phyloP scores from a whole-genome alignment of 23 red algal genomes.

The Gracilaria gracilis region DNA sequence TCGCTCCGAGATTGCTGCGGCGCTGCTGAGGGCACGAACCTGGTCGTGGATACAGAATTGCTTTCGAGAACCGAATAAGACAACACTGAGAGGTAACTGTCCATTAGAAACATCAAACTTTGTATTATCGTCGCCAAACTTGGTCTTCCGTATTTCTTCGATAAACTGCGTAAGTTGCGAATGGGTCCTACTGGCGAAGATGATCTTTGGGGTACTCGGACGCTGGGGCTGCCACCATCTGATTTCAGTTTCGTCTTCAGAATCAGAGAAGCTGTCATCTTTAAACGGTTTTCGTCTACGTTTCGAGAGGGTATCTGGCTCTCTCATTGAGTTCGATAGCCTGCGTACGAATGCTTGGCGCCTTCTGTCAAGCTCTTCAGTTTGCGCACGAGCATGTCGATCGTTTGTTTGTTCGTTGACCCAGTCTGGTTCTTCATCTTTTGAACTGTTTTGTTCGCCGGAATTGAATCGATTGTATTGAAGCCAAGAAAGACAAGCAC shows the following conservation, averaged over 20 bases:
- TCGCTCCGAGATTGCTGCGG: constrained; percentile 90
- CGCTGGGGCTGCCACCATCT: neutral
- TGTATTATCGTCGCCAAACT: neutral
- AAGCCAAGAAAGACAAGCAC: constrained; percentile 91
- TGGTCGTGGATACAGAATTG: constrained; percentile 88
- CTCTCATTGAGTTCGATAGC: neutral
- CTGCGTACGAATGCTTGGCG: constrained; percentile 7
- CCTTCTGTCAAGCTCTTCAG: constrained; percentile 36
- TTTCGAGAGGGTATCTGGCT: constrained; percentile 6
- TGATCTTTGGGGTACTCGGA: constrained; percentile 38
- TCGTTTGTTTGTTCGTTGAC: constrained; percentile 47
- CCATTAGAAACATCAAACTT: neutral
- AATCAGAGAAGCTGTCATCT: constrained; percentile 25
- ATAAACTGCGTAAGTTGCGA: constrained; percentile 92
- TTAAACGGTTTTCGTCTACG: neutral
- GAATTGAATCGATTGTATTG: constrained; percentile 22
- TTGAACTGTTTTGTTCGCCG: neutral
- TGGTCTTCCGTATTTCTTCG: constrained; percentile 77
- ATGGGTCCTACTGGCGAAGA: constrained; percentile 92
- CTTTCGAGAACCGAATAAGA: constrained; percentile 85
- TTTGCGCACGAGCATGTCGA: constrained; percentile 14
- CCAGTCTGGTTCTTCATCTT: constrained; percentile 81
- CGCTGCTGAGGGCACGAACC: constrained; percentile 70
- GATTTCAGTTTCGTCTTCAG: constrained; percentile 1
- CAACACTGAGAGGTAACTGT: constrained; percentile 51